Percentiles rank a stretch among this genome's conserved stretches.
phyloP scores from a whole-genome alignment of 1,284 basidiomycete genomes.

The Termitomyces sp. region DNA sequence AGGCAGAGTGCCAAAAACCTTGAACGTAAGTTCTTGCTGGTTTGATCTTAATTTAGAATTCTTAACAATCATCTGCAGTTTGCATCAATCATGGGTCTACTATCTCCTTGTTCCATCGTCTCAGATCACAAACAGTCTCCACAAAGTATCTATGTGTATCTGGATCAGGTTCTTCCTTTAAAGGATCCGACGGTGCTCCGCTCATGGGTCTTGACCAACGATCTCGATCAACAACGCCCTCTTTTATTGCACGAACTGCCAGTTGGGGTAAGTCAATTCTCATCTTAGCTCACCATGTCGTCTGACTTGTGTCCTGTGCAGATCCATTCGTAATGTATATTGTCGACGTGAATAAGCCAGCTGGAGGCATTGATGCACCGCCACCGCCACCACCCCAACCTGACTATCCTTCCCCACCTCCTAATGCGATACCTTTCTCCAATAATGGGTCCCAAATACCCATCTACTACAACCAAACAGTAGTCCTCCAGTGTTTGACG shows the following conservation, averaged over 20 bases:
- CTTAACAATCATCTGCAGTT: conserved; percentile 42
- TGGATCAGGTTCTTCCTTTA: conserved; percentile 83
- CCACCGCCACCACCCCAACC: conserved; percentile 75
- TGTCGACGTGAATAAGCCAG: conserved; percentile 78
- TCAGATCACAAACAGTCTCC: conserved; percentile 90
- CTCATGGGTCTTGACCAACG: conserved; percentile 78
- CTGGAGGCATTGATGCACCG: conserved; percentile 67
- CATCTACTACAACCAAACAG: conserved; percentile 94
- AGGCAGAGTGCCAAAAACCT: conserved; percentile 89
- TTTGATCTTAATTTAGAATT: conserved; percentile 14
- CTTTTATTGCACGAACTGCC: conserved; percentile 80
- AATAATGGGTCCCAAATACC: conserved; percentile 76
- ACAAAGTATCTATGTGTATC: conserved; percentile 95
- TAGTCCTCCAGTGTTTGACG: conserved; percentile 90
- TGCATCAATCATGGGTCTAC: conserved; percentile 95
- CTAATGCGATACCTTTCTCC: conserved; percentile 81
- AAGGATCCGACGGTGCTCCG: conserved; percentile 83
- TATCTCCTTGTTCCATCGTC: conserved; percentile 90
- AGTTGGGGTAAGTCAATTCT: conserved; percentile 65
- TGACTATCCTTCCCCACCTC: conserved; percentile 84
- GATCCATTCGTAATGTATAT: conserved; percentile 97
- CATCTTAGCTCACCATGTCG: conserved; percentile 8
- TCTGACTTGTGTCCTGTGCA: conserved; percentile 26
- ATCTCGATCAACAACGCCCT: conserved; percentile 66
- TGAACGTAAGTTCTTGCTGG: conserved; percentile 63